Percentiles rank a stretch among this genome's conserved stretches.
Conservation (phyloP, 768 basidiomycete genomes). For the Kondoa malvinella region DNA sequence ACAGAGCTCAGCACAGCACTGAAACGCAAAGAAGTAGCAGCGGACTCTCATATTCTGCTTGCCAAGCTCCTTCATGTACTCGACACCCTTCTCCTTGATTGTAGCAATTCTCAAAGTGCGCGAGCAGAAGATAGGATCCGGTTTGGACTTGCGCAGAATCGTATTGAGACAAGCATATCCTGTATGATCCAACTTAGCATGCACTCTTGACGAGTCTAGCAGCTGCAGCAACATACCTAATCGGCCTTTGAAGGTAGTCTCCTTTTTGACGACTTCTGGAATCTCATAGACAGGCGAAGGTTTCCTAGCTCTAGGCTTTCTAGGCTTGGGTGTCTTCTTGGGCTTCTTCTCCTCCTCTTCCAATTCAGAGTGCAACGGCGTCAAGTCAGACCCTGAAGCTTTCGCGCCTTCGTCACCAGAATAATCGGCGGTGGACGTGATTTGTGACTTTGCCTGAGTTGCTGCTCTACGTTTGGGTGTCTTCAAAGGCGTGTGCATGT, state of each 20-base stretch:
- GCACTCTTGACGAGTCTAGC: constrained; percentile 9
- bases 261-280: constrained; percentile 23
- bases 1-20: neutral
- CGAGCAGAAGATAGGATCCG: constrained; percentile 53
- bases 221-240: neutral
- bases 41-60: constrained; percentile 58
- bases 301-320: constrained; percentile 20
- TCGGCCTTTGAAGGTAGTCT: constrained; percentile 22
- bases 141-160: constrained; percentile 50
- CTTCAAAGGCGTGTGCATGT: no score
- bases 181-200: constrained; percentile 20
- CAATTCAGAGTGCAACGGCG: constrained; percentile 6
- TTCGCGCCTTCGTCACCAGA: no score
- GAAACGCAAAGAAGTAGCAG: neutral
- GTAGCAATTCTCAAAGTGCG: constrained; percentile 48
- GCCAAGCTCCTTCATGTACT: constrained; percentile 66
- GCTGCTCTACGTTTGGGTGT: no score
- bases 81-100: constrained; percentile 60
- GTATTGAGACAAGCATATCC: constrained; percentile 78
- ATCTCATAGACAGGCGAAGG: constrained; percentile 23
- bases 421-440: no score
- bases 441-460: no score
- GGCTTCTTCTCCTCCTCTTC: constrained; percentile 8
- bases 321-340: constrained; percentile 17
- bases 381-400: constrained; percentile 15